Base-by-base conservation (phyloP, 2,329 filamentous ascomycete species). In the Zasmidium cellare region DNA sequence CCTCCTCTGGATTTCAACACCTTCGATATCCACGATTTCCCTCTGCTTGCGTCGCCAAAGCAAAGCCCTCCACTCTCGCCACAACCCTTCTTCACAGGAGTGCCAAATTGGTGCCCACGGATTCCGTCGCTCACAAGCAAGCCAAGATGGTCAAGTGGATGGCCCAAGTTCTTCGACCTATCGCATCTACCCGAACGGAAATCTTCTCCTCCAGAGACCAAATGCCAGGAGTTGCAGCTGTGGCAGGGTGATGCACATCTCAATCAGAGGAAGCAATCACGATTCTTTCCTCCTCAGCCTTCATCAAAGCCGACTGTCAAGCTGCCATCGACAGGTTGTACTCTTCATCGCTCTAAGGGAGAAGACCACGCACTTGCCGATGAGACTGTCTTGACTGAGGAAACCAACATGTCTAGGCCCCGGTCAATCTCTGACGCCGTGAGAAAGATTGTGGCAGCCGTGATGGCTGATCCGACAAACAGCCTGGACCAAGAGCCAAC, bases 121-220 rank as follows among this genome's bases (percentile, higher is more conserved):
- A 63, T 70, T 31, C 64, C 65, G n/a, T 63, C 63, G 9, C 53
- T 69, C 51, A 67, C 61, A 24, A 59, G 58, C 11, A 58, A 62
- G 19, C 53, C 63, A 23, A 46, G 57, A 35, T 67, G 61, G 63
- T 57, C 54, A 16, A 61, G 64, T 24, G 58, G 63, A 20, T 28
- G 62, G 20, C 69, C 69, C 2, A 65, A 56, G 2, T 70, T 70
- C 58, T 65, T 61, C 44, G 68, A 71, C 55, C 64, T 71, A 2
- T 71, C 68, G 12, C 56, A 50, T 16, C 51, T 70, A 16, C 62
- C 67, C 5, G 67, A 68, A 44, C 58, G 55, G 19, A 63, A 58
- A 20, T 41, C 55, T 28, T 19, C 50, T 16, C 49, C 44, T 16
- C 5, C 51, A 5, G 31, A 58, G 1, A 46, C 22, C 20, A 18